These are phyloP conservation scores for Raddia distichophylla DNA, from an alignment of 176 grass and related monocot genomes.

Conservation along the genomic window DNA sequence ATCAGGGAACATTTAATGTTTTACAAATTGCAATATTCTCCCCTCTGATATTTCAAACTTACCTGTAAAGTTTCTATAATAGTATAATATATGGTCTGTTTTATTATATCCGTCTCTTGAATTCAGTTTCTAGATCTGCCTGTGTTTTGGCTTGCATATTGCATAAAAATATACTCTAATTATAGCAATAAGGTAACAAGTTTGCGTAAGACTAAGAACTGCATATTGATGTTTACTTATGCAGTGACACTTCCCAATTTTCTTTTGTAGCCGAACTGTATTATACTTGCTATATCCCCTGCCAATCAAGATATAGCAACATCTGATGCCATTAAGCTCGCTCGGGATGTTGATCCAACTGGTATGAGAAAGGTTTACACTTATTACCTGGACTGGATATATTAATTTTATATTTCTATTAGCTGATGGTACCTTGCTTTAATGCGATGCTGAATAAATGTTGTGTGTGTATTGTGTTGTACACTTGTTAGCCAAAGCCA, in stretches of 20 bases:
- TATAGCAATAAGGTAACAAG: neutral
- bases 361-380: constrained; percentile 45
- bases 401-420: constrained; percentile 21
- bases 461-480: neutral
- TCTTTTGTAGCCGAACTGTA: no score
- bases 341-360: constrained; percentile 82
- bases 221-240: neutral
- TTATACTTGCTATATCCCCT: no score
- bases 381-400: constrained; percentile 23
- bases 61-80: no score
- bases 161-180: neutral
- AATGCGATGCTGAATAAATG: constrained; percentile 28
- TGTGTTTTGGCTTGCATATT: constrained; percentile 26
- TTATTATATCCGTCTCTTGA: neutral
- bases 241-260: no score
- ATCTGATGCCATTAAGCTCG: constrained; percentile 95
- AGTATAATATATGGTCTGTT: neutral
- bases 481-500: no score
- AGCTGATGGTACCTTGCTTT: neutral
- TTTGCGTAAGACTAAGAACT: neutral
- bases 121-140: neutral
- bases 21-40: no score
- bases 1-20: no score
- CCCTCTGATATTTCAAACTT: no score
- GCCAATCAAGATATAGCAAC: constrained; percentile 99